Evolutionary conservation across 176 grass and related monocot genomes (phyloP).

Genomic region (Triticum turgidum): DNA sequence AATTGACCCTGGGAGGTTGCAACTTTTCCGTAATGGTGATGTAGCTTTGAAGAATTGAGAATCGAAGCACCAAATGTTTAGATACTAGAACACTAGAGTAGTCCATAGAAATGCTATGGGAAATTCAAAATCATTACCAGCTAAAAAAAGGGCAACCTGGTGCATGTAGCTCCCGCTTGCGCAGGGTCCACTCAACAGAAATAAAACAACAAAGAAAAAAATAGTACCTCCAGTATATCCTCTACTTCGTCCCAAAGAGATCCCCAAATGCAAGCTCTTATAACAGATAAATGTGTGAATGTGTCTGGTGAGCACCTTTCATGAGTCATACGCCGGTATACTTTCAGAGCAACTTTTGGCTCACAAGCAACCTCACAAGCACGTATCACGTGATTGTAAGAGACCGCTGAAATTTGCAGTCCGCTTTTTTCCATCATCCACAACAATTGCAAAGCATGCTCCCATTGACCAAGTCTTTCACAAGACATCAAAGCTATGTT

Average conservation of each 20-base stretch:
- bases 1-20: neutral
- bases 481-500: conserved; percentile 84
- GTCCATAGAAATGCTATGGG: neutral
- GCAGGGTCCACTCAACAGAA: neutral
- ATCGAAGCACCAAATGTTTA: neutral
- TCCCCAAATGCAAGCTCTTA: conserved; percentile 85
- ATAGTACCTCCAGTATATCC: conserved; percentile 72
- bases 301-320: conserved; percentile 54
- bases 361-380: conserved; percentile 72
- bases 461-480: conserved; percentile 83
- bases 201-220: neutral
- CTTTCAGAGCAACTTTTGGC: conserved; percentile 69
- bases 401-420: conserved; percentile 52
- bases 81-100: neutral
- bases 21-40: neutral
- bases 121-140: neutral
- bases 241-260: conserved; percentile 86
- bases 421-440: conserved; percentile 84
- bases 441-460: conserved; percentile 71
- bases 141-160: no score
- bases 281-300: conserved; percentile 81
- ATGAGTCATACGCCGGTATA: conserved; percentile 72
- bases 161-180: no score
- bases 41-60: neutral
- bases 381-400: conserved; percentile 92